A percentile compares a stretch with the other conserved stretches of the same genome.
Conservation (phyloP, 2,329 filamentous ascomycete genomes). For the Sclerotinia spermophila region DNA sequence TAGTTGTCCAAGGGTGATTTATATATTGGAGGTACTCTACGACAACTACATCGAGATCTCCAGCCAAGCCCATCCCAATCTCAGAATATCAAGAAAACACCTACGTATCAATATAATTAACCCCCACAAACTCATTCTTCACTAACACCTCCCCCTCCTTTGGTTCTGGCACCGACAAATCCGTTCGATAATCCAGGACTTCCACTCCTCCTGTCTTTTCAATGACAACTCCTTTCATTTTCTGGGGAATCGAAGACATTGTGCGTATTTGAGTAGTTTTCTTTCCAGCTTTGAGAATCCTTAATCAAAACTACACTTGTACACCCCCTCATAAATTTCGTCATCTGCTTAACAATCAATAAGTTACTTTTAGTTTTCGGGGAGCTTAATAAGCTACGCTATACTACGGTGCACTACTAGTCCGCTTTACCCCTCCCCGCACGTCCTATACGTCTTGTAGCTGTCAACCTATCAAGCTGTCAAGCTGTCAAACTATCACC, state of each 20-base stretch:
- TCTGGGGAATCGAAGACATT: slow-evolving; percentile 27
- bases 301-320: too few relatives aligned
- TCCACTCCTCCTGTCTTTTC: slow-evolving; percentile 69
- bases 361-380: too few relatives aligned
- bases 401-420: too few relatives aligned
- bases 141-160: slow-evolving; percentile 70
- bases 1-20: background rate
- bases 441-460: too few relatives aligned
- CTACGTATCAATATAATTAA: slow-evolving; percentile 86
- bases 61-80: too few relatives aligned
- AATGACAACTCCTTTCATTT: slow-evolving; percentile 64
- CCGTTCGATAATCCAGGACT: slow-evolving; percentile 67
- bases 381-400: too few relatives aligned
- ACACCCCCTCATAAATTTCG: too few relatives aligned
- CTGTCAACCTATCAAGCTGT: too few relatives aligned
- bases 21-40: background rate
- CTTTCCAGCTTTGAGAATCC: background rate
- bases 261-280: background rate
- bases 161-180: slow-evolving; percentile 66
- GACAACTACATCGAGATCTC: background rate
- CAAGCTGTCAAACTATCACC: too few relatives aligned
- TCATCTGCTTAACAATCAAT: too few relatives aligned
- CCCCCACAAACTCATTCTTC: slow-evolving; percentile 73
- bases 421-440: too few relatives aligned
- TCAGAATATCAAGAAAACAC: background rate